A percentile compares a stretch with the other conserved stretches of the same genome.
Evolutionary conservation across 345 rosid genomes (phyloP).

Genomic region (Conringia planisiliqua): DNA sequence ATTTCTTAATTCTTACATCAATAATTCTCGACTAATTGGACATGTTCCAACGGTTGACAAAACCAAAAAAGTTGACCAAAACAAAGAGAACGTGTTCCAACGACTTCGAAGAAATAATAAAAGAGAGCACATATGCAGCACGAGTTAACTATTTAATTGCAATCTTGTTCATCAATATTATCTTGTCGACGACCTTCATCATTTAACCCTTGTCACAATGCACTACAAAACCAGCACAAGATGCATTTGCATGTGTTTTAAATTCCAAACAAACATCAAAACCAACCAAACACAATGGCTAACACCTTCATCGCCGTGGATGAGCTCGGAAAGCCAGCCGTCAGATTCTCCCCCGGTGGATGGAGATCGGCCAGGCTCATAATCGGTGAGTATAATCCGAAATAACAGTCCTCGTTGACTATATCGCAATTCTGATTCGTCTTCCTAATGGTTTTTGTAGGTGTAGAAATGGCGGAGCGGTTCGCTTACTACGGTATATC

Average conservation of each 20-base stretch:
- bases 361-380: slow-evolving; percentile 46
- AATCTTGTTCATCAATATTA: background rate
- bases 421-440: background rate
- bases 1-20: too few species aligned
- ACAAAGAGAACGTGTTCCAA: background rate
- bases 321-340: slow-evolving; percentile 17
- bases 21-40: too few species aligned
- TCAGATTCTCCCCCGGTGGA: slow-evolving; percentile 36
- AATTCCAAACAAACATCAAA: too few species aligned
- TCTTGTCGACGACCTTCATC: background rate
- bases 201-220: background rate
- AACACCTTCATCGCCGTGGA: background rate
- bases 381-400: slow-evolving; percentile 27
- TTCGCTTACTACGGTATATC: slow-evolving; percentile 50
- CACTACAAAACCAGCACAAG: too few species aligned
- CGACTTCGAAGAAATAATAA: background rate
- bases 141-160: background rate
- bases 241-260: background rate
- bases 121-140: background rate
- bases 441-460: background rate
- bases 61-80: too few species aligned
- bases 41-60: too few species aligned
- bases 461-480: slow-evolving; percentile 51
- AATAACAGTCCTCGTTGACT: background rate
- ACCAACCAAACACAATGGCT: background rate